Evolutionary conservation across 1,139 yeast genomes (phyloP), one percentile per base, ranked within the genome.

Genomic region (Zygosaccharomyces pseudobailii): DNA sequence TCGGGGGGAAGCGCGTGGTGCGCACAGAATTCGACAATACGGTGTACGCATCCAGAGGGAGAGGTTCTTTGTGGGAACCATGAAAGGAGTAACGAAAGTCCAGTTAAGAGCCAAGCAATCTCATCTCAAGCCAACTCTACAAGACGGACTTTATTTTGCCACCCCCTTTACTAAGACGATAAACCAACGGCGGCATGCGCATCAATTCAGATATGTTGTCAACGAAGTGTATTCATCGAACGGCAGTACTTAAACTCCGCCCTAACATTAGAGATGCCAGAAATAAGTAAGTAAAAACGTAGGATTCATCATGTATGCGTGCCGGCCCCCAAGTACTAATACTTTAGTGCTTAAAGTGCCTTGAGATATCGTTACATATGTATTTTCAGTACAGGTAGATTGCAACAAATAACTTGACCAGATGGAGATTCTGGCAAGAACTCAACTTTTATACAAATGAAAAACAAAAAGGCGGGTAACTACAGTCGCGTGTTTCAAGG

Each of bases 181-280:
- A 27, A 23, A 34, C 24, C 30, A 13, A 13, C 23, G 24, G n/a
- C 19, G 22, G 5, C 24, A 20, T 27, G 41, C 41, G 41, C 41
- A 25, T 25, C n/a, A 34, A 7, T 21, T 49, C 52, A 49, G 52
- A 49, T 46, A 32, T 38, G 36, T 49, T 39, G 52, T 49, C 52
- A 46, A 44, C 25, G 42, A 37, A 31, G 53, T 58, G 58, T 61
- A 63, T 62, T 63, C 67, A 63, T 63, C 63, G 67, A 60, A 49
- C 59, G 64, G 59, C 48, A 53, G 67, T 62, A 62, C 67, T 62
- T 59, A 62, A 62, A 62, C 67, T 51, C 54, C 63, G 47, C 54
- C 53, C 67, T 62, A 62, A 57, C 65, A 61, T 62, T 62, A 62
- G 66, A 62, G 67, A 62, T 62, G 67, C 67, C 67, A 62, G 67